These are phyloP conservation scores for Castanea crenata DNA, from an alignment of 306 rosid genomes.

Conservation along the genomic window DNA sequence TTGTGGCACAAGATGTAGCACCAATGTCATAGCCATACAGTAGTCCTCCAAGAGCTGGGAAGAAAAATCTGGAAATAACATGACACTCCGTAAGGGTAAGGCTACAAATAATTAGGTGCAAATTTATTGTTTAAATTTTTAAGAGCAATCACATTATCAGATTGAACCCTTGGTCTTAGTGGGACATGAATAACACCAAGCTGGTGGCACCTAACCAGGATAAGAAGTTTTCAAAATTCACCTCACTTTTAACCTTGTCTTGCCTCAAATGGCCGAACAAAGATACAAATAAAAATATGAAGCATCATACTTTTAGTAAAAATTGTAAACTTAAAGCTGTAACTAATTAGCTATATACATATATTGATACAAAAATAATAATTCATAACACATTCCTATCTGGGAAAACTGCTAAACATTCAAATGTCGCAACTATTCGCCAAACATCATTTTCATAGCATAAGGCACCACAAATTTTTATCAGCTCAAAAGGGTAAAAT, in stretches of 20 bases:
- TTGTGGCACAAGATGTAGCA: constrained; percentile 80
- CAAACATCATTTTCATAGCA: neutral
- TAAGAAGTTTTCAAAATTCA: neutral
- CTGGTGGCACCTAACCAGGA: neutral
- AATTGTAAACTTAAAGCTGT: neutral
- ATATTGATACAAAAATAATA: neutral
- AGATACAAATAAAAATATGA: neutral
- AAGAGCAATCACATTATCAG: constrained; percentile 9
- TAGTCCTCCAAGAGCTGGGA: constrained; percentile 95
- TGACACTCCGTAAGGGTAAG: constrained; percentile 12
- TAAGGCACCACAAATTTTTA: neutral
- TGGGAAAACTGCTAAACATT: neutral
- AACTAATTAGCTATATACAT: neutral
- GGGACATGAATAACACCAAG: neutral
- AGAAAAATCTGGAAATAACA: constrained; percentile 69
- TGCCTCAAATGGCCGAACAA: neutral
- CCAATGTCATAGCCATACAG: constrained; percentile 95
- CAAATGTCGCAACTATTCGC: neutral
- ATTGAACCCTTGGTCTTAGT: neutral
- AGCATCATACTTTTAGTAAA: neutral
- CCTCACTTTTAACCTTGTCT: neutral
- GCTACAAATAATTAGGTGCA: constrained; percentile 1
- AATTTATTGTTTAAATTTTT: neutral
- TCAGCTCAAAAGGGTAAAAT: neutral
- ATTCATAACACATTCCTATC: no score